Percentiles rank a stretch among this genome's conserved stretches.
These are phyloP conservation scores for Zoysia matrella DNA, from an alignment of 202 grass and related monocot genomes.

Conservation along the genomic window DNA sequence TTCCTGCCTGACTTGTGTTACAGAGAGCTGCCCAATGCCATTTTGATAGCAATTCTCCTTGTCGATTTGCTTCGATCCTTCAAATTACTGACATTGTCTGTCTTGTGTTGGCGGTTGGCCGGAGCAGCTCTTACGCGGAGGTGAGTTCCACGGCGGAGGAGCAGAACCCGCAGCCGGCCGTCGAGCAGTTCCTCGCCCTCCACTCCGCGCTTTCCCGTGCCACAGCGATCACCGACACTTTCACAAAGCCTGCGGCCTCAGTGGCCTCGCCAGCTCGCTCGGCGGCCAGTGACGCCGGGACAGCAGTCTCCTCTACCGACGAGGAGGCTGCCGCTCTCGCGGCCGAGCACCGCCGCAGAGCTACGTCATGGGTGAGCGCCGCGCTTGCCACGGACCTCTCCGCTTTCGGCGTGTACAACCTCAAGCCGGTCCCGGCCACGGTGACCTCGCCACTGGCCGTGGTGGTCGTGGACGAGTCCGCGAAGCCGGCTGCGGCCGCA, in stretches of 20 bases:
- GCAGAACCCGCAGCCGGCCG: conserved; percentile 78
- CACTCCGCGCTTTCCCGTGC: conserved; percentile 37
- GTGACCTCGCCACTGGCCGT: conserved; percentile 59
- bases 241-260: conserved; percentile 41
- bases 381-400: conserved; percentile 80
- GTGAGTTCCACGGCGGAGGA: conserved; percentile 76
- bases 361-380: conserved; percentile 77
- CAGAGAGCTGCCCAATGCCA: too few species aligned
- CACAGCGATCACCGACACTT: conserved; percentile 58
- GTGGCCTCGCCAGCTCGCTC: conserved; percentile 22
- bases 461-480: conserved; percentile 55
- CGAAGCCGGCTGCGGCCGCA: conserved; percentile 41
- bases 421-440: conserved; percentile 48
- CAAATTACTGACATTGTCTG: conserved; percentile 35
- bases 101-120: conserved; percentile 36
- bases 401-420: conserved; percentile 77
- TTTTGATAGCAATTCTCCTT: too few species aligned
- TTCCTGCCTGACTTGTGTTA: neutral
- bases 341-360: conserved; percentile 57
- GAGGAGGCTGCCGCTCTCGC: conserved; percentile 61
- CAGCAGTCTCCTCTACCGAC: conserved; percentile 33
- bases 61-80: neutral
- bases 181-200: too few species aligned
- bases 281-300: conserved; percentile 26
- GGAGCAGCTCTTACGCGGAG: conserved; percentile 80